Percentiles rank a stretch among this genome's conserved stretches.
phyloP scores from a whole-genome alignment of 2,329 filamentous ascomycete species.

The Cytospora piceicola region DNA sequence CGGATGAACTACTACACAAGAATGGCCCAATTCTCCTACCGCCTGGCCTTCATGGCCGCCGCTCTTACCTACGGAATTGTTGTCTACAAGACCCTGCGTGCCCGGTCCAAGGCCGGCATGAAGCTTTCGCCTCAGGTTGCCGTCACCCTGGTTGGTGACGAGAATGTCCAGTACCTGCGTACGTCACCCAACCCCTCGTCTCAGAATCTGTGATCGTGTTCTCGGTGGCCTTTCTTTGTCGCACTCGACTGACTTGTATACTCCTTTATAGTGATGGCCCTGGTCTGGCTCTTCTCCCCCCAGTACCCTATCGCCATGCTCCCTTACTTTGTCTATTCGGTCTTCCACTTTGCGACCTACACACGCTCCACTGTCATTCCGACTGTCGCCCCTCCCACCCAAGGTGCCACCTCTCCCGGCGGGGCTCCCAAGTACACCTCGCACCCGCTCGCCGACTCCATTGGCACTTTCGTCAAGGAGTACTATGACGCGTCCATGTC shows the following conservation, averaged over 20 bases:
- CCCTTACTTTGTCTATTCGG: constrained; percentile 93
- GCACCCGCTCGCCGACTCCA: constrained; percentile 74
- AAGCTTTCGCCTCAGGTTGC: constrained; percentile 61
- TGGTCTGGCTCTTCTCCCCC: constrained; percentile 91
- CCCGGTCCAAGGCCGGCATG: constrained; percentile 75
- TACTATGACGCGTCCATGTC: constrained; percentile 98
- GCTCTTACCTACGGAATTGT: constrained; percentile 96
- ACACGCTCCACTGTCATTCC: constrained; percentile 92
- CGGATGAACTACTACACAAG: constrained; percentile 83
- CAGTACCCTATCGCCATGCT: constrained; percentile 90
- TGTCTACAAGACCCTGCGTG: constrained; percentile 95
- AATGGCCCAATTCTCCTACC: constrained; percentile 83
- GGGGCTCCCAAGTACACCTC: constrained; percentile 59
- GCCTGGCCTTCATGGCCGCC: constrained; percentile 85
- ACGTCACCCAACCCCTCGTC: constrained; percentile 46
- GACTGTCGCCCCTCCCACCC: constrained; percentile 72
- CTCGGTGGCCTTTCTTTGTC: neutral
- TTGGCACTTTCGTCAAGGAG: constrained; percentile 93
- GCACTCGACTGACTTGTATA: constrained; percentile 29
- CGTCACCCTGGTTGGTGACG: constrained; percentile 75
- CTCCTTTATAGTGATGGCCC: constrained; percentile 72
- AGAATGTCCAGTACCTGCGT: constrained; percentile 98
- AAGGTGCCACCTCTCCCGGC: constrained; percentile 56
- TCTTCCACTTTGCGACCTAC: constrained; percentile 99
- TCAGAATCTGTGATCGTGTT: neutral